These are phyloP conservation scores for Phytophthora sp. DNA, from an alignment of 352 stramenopile species.

Conservation along the genomic window DNA sequence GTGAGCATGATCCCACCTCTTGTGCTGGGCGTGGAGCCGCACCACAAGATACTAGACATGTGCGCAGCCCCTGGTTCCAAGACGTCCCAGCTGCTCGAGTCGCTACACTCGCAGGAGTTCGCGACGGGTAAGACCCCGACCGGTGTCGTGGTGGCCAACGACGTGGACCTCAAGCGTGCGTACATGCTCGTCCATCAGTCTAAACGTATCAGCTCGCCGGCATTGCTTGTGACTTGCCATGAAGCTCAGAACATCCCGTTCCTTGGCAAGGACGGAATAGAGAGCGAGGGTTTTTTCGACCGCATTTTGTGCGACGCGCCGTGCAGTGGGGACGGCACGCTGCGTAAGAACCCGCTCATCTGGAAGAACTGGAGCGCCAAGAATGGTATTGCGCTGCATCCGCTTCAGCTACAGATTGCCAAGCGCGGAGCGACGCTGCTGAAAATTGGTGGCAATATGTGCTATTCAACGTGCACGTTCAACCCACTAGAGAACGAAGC, in stretches of 20 bases:
- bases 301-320: slow-evolving; percentile 98
- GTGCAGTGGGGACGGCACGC: slow-evolving; percentile 98
- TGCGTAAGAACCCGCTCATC: slow-evolving; percentile 98
- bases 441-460: slow-evolving; percentile 93
- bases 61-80: slow-evolving; percentile 99
- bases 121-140: slow-evolving; percentile 80
- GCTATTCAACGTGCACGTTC: slow-evolving; percentile 98
- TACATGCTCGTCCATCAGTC: slow-evolving; percentile 99
- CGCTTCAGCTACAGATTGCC: slow-evolving; percentile 96
- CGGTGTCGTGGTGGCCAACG: slow-evolving; percentile 96
- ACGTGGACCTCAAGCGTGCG: slow-evolving; percentile 96
- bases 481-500: slow-evolving; percentile 99
- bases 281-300: slow-evolving; percentile 94
- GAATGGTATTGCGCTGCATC: slow-evolving; percentile 93
- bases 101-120: slow-evolving; percentile 85
- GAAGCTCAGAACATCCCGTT: slow-evolving; percentile 97
- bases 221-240: slow-evolving; percentile 95
- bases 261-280: slow-evolving; percentile 66
- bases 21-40: slow-evolving; percentile 93
- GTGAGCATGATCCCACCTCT: slow-evolving; percentile 99
- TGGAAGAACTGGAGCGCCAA: slow-evolving; percentile 95
- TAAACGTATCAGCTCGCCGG: slow-evolving; percentile 95
- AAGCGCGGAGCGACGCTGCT: slow-evolving; percentile 92
- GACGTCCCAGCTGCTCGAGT: slow-evolving; percentile 98
- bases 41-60: slow-evolving; percentile 97